Percentiles rank a stretch among this genome's conserved stretches.
These are phyloP conservation scores for Sphenostylis stenocarpa DNA, from an alignment of 306 rosid genomes.

Conservation along the genomic window DNA sequence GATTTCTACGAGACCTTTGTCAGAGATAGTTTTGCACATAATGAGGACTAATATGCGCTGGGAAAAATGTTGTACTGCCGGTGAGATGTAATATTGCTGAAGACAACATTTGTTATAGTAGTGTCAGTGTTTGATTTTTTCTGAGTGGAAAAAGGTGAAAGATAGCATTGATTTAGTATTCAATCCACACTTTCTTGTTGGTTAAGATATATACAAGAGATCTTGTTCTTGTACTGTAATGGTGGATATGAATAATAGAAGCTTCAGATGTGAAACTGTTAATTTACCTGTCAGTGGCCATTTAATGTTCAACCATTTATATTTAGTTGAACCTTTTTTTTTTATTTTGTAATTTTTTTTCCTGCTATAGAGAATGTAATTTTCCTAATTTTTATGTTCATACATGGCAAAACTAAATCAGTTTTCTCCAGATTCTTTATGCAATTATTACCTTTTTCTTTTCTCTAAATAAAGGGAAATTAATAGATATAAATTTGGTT, in stretches of 20 bases:
- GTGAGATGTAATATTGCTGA: not conserved
- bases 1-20: not conserved
- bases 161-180: not conserved
- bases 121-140: not conserved
- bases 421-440: too few species aligned
- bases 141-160: not conserved
- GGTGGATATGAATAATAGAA: constrained; percentile 2
- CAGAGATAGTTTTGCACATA: not conserved
- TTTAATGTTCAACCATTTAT: not conserved
- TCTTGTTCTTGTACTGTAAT: not conserved
- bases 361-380: not conserved
- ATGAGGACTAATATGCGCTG: not conserved
- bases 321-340: not conserved
- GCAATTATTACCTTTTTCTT: too few species aligned
- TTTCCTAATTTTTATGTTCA: not conserved
- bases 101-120: not conserved
- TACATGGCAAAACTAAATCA: not conserved
- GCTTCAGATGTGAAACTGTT: constrained; percentile 8
- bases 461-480: not conserved
- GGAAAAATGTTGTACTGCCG: not conserved
- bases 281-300: not conserved
- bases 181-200: not conserved
- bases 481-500: not conserved
- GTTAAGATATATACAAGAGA: not conserved
- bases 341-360: not conserved